A percentile compares a stretch with the other conserved stretches of the same genome.
phyloP scores from a whole-genome alignment of 1,284 basidiomycete species.

The Rhodotorula sp. region DNA sequence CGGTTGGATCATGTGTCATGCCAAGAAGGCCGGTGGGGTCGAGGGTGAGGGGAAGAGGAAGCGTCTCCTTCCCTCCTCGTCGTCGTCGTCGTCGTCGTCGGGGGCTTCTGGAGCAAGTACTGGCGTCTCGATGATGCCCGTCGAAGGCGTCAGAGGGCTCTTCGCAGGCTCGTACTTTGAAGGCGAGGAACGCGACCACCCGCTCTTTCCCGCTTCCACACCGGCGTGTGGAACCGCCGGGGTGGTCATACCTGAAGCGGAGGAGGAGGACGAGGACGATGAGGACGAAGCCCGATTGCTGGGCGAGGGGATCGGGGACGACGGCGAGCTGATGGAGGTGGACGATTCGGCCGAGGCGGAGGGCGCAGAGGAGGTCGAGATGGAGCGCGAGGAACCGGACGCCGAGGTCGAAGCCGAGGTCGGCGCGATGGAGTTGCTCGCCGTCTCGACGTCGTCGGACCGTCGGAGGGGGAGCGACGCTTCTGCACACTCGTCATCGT shows the following conservation, averaged over 20 bases:
- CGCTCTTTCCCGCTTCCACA: background rate
- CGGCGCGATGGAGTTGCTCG: too few relatives aligned
- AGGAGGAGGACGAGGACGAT: conserved; percentile 9
- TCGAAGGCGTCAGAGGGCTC: conserved; percentile 39
- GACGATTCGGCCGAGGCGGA: conserved; percentile 25
- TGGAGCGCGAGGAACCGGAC: too few relatives aligned
- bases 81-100: background rate
- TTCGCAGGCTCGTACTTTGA: conserved; percentile 36
- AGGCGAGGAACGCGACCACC: conserved; percentile 37
- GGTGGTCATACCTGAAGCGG: conserved; percentile 11
- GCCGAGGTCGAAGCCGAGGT: too few relatives aligned
- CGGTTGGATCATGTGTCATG: conserved; percentile 40
- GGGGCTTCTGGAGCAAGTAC: conserved; percentile 2
- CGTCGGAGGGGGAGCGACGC: too few relatives aligned
- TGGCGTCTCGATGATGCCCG: conserved; percentile 28
- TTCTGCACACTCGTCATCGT: too few relatives aligned
- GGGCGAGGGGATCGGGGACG: background rate
- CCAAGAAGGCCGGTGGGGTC: conserved; percentile 1
- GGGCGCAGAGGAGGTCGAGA: too few relatives aligned
- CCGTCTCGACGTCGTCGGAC: too few relatives aligned
- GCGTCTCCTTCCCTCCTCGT: background rate
- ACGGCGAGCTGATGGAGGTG: conserved; percentile 14
- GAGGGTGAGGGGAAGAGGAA: background rate
- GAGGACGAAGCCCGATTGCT: conserved; percentile 10
- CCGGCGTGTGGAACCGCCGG: conserved; percentile 4